Evolutionary conservation across 371 early-diverging fungal genomes (phyloP).

Genomic region (Rhizopus arrhizus): DNA sequence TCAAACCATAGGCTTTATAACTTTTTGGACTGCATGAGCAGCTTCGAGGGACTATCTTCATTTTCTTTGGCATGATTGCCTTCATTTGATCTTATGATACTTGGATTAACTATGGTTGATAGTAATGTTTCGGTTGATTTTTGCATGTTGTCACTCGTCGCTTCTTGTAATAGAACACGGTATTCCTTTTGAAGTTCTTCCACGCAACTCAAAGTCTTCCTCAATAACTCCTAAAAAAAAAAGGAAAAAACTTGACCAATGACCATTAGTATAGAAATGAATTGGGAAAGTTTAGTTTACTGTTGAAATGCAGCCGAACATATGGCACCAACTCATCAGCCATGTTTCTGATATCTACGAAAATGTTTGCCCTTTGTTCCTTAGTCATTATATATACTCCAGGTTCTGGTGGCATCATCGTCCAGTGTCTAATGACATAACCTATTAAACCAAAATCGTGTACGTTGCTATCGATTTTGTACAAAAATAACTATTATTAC

Average conservation of each 20-base stretch:
- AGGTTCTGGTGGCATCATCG: no score
- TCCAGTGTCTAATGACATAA: no score
- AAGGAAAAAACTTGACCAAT: slow-evolving; percentile 8
- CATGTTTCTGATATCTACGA: slow-evolving; percentile 7
- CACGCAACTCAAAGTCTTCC: slow-evolving; percentile 13
- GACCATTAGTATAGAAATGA: slow-evolving; percentile 10
- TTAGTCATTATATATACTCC: slow-evolving; percentile 3
- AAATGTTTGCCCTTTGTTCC: slow-evolving; percentile 5
- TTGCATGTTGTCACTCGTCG: slow-evolving; percentile 4
- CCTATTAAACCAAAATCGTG: not conserved
- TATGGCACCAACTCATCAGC: slow-evolving; percentile 8
- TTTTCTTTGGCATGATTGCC: slow-evolving; percentile 20
- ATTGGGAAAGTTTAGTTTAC: slow-evolving; percentile 9
- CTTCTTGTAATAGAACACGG: slow-evolving; percentile 17
- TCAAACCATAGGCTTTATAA: not conserved
- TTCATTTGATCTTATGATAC: slow-evolving; percentile 18
- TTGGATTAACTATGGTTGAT: slow-evolving; percentile 14
- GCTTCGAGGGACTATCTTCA: slow-evolving; percentile 13
- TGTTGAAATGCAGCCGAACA: slow-evolving; percentile 9
- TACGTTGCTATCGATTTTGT: not conserved
- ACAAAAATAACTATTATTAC: not conserved
- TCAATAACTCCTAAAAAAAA: slow-evolving; percentile 4
- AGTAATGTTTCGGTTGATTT: slow-evolving; percentile 8
- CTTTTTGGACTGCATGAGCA: not conserved
- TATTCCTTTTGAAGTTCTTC: slow-evolving; percentile 17